These are phyloP conservation scores for Bacterosira constricta DNA, from an alignment of 108 stramenopile genomes.

Conservation along the genomic window DNA sequence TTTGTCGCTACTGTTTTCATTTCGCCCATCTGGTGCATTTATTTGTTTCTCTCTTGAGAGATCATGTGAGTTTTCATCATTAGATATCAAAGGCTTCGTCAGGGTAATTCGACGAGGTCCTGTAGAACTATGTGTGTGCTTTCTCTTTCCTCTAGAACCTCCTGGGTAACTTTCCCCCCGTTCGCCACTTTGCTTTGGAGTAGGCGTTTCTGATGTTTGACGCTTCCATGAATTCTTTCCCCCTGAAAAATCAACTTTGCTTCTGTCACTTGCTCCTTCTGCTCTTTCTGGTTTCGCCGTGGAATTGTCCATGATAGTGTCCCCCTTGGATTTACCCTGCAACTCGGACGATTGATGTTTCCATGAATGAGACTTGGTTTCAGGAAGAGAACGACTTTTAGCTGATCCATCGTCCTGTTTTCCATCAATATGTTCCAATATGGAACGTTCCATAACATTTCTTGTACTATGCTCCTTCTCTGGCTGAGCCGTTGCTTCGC, in stretches of 20 bases:
- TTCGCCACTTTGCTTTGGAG: neutral
- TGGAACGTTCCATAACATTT: neutral
- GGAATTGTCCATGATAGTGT: neutral
- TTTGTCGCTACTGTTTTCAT: neutral
- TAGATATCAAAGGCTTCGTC: neutral
- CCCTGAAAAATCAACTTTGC: neutral
- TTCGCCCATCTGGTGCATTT: neutral
- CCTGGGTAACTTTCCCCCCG: neutral
- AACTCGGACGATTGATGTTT: conserved; percentile 10
- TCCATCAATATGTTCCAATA: neutral
- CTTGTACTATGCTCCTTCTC: neutral
- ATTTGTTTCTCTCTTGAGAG: neutral
- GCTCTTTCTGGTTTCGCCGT: neutral
- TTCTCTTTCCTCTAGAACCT: neutral
- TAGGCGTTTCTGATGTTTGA: neutral
- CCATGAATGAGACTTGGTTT: conserved; percentile 15
- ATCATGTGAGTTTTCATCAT: neutral
- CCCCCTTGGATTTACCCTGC: neutral
- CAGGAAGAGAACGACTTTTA: neutral
- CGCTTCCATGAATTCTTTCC: neutral
- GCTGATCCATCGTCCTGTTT: neutral
- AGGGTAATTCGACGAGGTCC: conserved; percentile 10
- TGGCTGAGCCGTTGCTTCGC: neutral
- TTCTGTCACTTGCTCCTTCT: neutral
- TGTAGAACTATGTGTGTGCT: neutral